Evolutionary conservation across 129 eudicot species (phyloP), one percentile per base, ranked within the genome.

Genomic region (Flaveria sonorensis): DNA sequence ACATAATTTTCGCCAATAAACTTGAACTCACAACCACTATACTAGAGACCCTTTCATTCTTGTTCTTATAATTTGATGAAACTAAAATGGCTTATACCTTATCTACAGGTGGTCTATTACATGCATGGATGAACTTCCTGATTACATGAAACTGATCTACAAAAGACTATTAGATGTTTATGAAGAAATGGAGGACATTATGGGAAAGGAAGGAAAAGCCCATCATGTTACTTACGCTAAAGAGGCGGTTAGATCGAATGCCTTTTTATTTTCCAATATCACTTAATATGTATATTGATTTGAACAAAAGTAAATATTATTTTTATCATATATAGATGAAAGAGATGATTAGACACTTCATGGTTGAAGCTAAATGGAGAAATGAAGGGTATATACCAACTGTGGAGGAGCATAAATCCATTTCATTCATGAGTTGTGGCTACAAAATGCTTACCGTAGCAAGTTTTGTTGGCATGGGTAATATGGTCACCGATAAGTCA

Each of bases 351-450:
- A 23, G 8, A 60, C 10, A 60, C 24, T 60, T 23, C 16, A 60
- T 60, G 66, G 24, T 11, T 1, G 66, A 60, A 28, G 66, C 18
- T 23, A 60, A 60, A 60, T 60, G 66, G 66, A 3, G 39, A 14
- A 23, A 60, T 60, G 66, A 60, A 40, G 39, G 39, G 39, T 60
- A 60, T 60, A 6, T 60, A 12, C 66, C 66, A 60, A 60, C 66
- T 10, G 36, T 60, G 36, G 39, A 60, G 66, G 66, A 60, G 16
- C 66, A 60, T 24, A 12, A 11, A 24, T 11, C 66, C 1, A 40
- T 60, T 21, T 12, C 66, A 23, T 21, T 24, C 39, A 23, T 60
- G 36, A 60, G 39, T 60, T 60, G 66, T 24, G 36, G 66, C 66
- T 60, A 23, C 39, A 60, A 60, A 60, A 24, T 60, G 66, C 36